Conservation (phyloP, 495 filamentous ascomycete species). For the Penicillium cinerascens region DNA sequence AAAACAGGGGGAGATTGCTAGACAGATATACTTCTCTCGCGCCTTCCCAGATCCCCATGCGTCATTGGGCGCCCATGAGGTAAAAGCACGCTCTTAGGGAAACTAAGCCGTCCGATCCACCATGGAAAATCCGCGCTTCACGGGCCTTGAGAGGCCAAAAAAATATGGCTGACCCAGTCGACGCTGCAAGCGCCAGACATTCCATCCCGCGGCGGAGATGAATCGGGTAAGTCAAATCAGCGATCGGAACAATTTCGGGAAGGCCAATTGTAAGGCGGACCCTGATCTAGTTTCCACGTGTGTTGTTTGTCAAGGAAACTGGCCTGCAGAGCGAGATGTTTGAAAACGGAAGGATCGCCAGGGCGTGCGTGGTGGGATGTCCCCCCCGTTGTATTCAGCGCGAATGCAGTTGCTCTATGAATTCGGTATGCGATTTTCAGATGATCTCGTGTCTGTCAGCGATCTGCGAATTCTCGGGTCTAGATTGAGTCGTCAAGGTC, state of each 20-base stretch:
- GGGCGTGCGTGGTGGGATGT: constrained; percentile 5
- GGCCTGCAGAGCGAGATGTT: neutral
- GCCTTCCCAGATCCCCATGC: neutral
- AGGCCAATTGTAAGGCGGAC: neutral
- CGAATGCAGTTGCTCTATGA: constrained; percentile 5
- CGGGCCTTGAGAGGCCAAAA: neutral
- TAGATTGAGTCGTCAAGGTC: neutral
- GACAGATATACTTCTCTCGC: constrained; percentile 10
- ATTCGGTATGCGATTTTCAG: neutral
- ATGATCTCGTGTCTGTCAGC: too few relatives aligned
- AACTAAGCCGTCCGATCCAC: neutral
- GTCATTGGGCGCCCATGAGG: constrained; percentile 16
- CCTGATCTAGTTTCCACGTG: neutral
- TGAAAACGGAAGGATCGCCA: constrained; percentile 21
- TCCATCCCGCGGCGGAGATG: neutral
- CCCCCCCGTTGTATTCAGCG: constrained; percentile 10
- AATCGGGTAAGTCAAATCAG: constrained; percentile 2
- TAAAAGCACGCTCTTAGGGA: neutral
- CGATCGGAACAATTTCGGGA: constrained; percentile 1
- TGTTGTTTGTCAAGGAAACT: constrained; percentile 4
- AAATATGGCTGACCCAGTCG: constrained; percentile 4
- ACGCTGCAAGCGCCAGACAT: constrained; percentile 19
- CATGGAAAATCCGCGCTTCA: neutral
- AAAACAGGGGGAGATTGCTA: neutral
- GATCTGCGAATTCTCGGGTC: neutral